Percentiles rank a stretch among this genome's conserved stretches.
phyloP scores from a whole-genome alignment of 441 rosid species.

The Arabidopsis lyrata region DNA sequence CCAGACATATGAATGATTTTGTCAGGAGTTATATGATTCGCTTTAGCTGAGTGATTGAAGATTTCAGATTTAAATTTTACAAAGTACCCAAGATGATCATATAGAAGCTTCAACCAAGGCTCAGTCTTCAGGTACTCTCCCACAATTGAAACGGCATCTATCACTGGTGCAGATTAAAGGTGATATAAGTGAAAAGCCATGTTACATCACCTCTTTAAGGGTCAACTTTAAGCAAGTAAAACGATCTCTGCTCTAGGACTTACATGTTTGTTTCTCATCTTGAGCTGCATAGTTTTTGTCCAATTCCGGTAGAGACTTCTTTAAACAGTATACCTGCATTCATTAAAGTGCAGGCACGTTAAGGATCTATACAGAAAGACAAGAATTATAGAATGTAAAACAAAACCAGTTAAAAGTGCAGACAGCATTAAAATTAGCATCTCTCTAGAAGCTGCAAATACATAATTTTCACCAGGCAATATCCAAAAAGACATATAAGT shows the following conservation, averaged over 20 bases:
- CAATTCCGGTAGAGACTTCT: constrained; percentile 58
- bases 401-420: constrained; percentile 17
- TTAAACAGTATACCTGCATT: constrained; percentile 68
- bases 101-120: constrained; percentile 84
- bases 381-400: constrained; percentile 19
- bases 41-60: constrained; percentile 6
- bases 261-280: constrained; percentile 78
- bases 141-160: constrained; percentile 70
- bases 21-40: constrained; percentile 18
- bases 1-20: neutral
- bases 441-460: neutral
- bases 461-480: neutral
- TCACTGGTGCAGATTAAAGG: constrained; percentile 59
- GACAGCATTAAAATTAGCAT: constrained; percentile 5
- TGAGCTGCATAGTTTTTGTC: constrained; percentile 85
- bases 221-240: constrained; percentile 5
- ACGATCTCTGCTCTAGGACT: constrained; percentile 15
- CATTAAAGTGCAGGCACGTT: constrained; percentile 18
- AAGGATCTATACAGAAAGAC: constrained; percentile 1
- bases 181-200: constrained; percentile 27
- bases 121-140: constrained; percentile 86
- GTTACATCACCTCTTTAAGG: constrained; percentile 15
- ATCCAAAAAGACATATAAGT: constrained; percentile 1
- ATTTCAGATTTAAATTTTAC: neutral
- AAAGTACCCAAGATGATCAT: constrained; percentile 65